Evolutionary conservation across 2,329 filamentous ascomycete species (phyloP).

Genomic region (Pseudogymnoascus sp.): DNA sequence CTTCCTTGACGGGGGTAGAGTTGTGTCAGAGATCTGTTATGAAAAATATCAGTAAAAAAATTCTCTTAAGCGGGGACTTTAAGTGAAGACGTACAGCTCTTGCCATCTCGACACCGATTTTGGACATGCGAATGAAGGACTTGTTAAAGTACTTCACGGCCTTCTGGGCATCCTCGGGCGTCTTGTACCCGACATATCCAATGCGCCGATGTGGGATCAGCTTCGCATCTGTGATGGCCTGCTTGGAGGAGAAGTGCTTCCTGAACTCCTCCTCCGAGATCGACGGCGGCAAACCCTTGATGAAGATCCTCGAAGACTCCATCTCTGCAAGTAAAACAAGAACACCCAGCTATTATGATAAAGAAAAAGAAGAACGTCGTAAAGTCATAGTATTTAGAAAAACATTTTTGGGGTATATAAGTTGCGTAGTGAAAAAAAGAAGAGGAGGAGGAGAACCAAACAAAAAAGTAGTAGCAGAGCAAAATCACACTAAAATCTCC

Average conservation of each 20-base stretch:
- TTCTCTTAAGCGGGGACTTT: not conserved
- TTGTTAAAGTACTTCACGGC: conserved; percentile 95
- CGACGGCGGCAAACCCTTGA: conserved; percentile 79
- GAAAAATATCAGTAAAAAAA: not conserved
- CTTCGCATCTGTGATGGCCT: conserved; percentile 83
- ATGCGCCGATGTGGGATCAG: conserved; percentile 84
- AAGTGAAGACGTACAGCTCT: conserved; percentile 55
- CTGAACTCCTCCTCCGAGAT: conserved; percentile 79
- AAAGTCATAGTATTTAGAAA: not conserved
- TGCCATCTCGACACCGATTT: conserved; percentile 82
- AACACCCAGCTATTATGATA: not conserved
- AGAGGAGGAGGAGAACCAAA: not conserved
- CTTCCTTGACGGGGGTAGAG: conserved; percentile 33
- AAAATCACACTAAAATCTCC: not conserved
- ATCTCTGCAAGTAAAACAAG: conserved; percentile 16
- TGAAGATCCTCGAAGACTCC: conserved; percentile 60
- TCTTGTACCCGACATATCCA: conserved; percentile 92
- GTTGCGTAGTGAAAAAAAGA: not conserved
- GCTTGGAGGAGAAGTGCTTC: conserved; percentile 76
- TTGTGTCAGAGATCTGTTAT: conserved; percentile 31
- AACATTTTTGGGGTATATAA: not conserved
- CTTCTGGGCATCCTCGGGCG: conserved; percentile 67
- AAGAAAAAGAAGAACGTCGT: conserved; percentile 10
- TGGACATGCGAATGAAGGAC: conserved; percentile 93
- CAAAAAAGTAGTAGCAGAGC: not conserved